These are phyloP conservation scores for Amaranthus palmeri DNA, from an alignment of 148 eudicot genomes.

Conservation along the genomic window DNA sequence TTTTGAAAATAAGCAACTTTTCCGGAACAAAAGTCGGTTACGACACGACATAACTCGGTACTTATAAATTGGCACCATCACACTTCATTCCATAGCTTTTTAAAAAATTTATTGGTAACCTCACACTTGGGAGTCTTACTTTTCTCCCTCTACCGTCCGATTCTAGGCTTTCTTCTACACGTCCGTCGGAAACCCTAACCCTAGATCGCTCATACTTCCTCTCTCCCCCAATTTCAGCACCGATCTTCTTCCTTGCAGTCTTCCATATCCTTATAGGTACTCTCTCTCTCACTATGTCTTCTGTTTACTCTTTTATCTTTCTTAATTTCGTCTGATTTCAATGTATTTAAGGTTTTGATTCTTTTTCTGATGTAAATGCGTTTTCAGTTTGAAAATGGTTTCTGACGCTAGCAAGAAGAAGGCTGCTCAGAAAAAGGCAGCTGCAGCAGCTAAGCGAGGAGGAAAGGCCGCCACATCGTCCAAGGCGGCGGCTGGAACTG, in stretches of 20 bases:
- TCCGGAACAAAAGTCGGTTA: background rate
- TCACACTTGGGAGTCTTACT: slow-evolving; percentile 7
- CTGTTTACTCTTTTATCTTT: too few species aligned
- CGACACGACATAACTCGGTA: background rate
- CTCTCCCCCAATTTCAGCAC: background rate
- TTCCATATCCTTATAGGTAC: background rate
- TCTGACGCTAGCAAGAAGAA: slow-evolving; percentile 99
- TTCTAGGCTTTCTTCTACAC: background rate
- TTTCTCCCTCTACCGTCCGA: slow-evolving; percentile 5
- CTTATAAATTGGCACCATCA: background rate
- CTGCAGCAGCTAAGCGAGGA: slow-evolving; percentile 93
- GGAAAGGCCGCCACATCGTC: slow-evolving; percentile 60
- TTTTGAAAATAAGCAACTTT: too few species aligned
- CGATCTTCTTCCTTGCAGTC: background rate
- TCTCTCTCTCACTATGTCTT: background rate
- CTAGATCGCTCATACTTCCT: background rate
- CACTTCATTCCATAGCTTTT: background rate
- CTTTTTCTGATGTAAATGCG: background rate
- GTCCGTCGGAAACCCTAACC: slow-evolving; percentile 18
- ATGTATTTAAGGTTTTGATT: background rate
- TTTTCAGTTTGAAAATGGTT: slow-evolving; percentile 52
- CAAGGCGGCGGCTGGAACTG: slow-evolving; percentile 29
- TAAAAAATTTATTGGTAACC: background rate
- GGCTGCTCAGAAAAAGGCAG: slow-evolving; percentile 98
- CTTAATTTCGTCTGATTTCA: background rate